Base-by-base conservation (phyloP, 106 monocot genomes). In the Allium fistulosum region DNA sequence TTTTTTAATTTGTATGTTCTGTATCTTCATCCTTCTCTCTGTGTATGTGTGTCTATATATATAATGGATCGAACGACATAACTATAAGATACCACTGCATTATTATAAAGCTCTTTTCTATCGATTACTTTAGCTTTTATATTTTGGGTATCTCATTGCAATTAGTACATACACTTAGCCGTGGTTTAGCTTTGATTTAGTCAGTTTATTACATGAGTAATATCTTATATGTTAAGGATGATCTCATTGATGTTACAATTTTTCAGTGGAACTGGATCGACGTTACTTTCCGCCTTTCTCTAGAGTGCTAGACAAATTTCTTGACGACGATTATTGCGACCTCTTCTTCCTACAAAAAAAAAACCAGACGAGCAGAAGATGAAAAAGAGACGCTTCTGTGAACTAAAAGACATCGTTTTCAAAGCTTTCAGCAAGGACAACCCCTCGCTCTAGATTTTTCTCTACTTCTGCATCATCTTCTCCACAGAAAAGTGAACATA, bases 351-450 rank as follows among this genome's bases (percentile, higher is more conserved):
- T 91, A 13, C 77, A 86, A 53, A 86, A 76, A 49, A 86, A 82
- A 53, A 78, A 77, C 69, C 78, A 22, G 91, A 88, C 13, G 88
- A 88, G 66, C 92, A 87, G 11, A 80, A 82, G 52, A 76, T 84
- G 49, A 97, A 97, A 71, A 67, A 79, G 49, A 73, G 57, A 67
- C 79, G 92, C 17, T 97, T 84, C 72, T 83, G 81, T 46, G 91
- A 96, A 74, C 80, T 96, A 26, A 96, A 77, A 78, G 91, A 84
- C 9, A 88, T 86, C 17, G 88, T 96, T 10, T 72, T 28, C 13
- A 78, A 72, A 64, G 95, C 95, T n/a, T 96, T 96, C 78, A 82
- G 56, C 80, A 92, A 96, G 68, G 95, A 96, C 48, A 85, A 84
- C 74, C 7, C 51, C 48, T 0, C 72, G 62, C 10, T 71, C 80